Evolutionary conservation across 2,329 filamentous ascomycete genomes (phyloP).

Genomic region (Ilyonectria sp.): DNA sequence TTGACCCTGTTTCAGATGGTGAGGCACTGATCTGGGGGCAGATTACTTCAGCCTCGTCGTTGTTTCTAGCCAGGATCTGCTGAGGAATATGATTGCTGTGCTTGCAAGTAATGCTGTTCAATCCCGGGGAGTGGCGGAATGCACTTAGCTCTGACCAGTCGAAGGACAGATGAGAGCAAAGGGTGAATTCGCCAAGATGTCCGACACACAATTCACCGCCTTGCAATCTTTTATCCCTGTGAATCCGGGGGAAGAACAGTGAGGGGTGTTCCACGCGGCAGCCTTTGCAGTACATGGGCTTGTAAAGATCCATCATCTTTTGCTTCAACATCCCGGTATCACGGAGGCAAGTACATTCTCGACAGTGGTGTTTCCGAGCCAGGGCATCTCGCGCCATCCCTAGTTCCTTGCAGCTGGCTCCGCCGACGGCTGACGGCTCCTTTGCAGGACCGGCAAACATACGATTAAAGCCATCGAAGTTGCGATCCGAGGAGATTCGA

Average conservation of each 20-base stretch:
- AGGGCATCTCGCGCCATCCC: conserved; percentile 4
- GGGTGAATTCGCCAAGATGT: neutral
- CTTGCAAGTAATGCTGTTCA: neutral
- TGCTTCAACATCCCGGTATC: conserved; percentile 5
- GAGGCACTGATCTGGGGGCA: neutral
- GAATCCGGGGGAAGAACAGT: conserved; percentile 24
- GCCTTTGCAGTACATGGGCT: conserved; percentile 7
- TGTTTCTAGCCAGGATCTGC: neutral
- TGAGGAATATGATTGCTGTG: neutral
- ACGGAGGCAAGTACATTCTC: neutral
- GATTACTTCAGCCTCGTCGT: neutral
- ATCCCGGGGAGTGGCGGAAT: neutral
- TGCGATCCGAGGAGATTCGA: neutral
- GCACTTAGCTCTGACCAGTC: neutral
- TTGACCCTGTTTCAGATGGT: neutral
- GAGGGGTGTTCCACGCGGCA: conserved; percentile 5
- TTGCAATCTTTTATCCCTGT: neutral
- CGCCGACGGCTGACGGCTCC: conserved; percentile 14
- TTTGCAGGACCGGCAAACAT: neutral
- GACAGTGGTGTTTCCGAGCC: conserved; percentile 6
- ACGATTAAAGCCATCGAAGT: conserved; percentile 12
- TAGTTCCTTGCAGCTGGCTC: conserved; percentile 10
- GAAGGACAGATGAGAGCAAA: conserved; percentile 18
- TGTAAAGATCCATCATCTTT: conserved; percentile 23
- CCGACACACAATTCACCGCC: conserved; percentile 17